Evolutionary conservation across 2,329 filamentous ascomycete species (phyloP).

Genomic region (Cladosporium sp.): DNA sequence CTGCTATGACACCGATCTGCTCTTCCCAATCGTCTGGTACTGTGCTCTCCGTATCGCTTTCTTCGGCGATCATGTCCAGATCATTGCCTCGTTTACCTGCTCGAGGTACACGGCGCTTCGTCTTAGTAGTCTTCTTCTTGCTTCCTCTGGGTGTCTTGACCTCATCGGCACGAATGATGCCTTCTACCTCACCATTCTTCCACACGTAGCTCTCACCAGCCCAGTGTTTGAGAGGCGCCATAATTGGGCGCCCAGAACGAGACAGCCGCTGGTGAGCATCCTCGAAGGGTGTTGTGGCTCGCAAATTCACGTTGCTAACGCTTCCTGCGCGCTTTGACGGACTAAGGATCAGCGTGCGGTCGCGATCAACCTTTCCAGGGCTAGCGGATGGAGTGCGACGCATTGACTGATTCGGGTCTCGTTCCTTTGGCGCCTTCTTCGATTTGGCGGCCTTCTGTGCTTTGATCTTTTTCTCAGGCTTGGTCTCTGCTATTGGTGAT

Average conservation of each 20-base stretch:
- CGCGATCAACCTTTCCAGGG: conserved; percentile 23
- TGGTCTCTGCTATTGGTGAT: conserved; percentile 10
- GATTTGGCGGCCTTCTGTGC: conserved; percentile 19
- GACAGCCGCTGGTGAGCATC: conserved; percentile 62
- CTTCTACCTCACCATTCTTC: conserved; percentile 69
- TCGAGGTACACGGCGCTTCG: neutral
- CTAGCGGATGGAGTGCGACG: conserved; percentile 23
- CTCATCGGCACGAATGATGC: conserved; percentile 74
- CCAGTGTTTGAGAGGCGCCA: conserved; percentile 82
- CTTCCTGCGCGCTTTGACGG: conserved; percentile 22
- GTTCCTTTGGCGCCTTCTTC: conserved; percentile 26
- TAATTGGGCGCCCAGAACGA: conserved; percentile 77
- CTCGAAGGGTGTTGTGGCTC: conserved; percentile 42
- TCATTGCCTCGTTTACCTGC: conserved; percentile 25
- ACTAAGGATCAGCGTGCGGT: neutral
- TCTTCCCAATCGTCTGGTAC: conserved; percentile 70
- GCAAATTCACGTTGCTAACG: conserved; percentile 40
- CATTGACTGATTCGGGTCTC: conserved; percentile 29
- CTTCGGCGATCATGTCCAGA: conserved; percentile 41
- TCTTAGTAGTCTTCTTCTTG: conserved; percentile 38
- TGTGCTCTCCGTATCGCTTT: conserved; percentile 56
- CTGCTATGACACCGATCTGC: conserved; percentile 64
- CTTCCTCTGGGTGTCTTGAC: conserved; percentile 41
- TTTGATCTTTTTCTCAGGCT: conserved; percentile 17
- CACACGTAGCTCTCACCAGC: conserved; percentile 77